These are phyloP conservation scores for Cladophialophora immunda DNA, from an alignment of 2,329 filamentous ascomycete species.

Conservation along the genomic window DNA sequence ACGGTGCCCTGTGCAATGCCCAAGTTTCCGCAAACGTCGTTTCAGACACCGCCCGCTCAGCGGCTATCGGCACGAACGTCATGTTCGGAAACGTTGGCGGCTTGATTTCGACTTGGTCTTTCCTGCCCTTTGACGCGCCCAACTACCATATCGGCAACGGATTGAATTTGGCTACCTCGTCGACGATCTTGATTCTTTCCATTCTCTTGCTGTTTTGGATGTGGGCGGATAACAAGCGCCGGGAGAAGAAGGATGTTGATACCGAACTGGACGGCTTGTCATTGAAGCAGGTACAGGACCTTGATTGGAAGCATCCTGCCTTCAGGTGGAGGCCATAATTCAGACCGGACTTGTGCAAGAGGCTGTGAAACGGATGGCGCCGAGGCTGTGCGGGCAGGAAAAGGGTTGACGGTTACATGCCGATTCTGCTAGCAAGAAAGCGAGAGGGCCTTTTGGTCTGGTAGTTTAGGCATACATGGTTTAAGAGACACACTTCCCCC, in stretches of 20 bases:
- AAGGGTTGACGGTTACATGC: constrained; percentile 78
- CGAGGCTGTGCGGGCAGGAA: constrained; percentile 48
- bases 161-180: constrained; percentile 71
- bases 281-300: constrained; percentile 63
- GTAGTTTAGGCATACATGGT: neutral
- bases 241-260: constrained; percentile 64
- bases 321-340: constrained; percentile 66
- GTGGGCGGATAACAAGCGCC: constrained; percentile 67
- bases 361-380: neutral
- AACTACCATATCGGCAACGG: constrained; percentile 77
- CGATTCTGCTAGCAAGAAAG: neutral
- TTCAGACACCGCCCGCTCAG: constrained; percentile 72
- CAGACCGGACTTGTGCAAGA: neutral
- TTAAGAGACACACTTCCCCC: neutral
- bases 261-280: constrained; percentile 64
- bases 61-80: constrained; percentile 72
- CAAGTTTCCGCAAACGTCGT: constrained; percentile 75
- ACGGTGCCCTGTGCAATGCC: constrained; percentile 72
- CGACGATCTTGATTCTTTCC: constrained; percentile 62
- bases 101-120: constrained; percentile 71
- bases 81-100: constrained; percentile 80
- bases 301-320: constrained; percentile 73
- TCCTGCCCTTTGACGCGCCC: constrained; percentile 69
- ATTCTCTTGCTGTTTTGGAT: constrained; percentile 67
- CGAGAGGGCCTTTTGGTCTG: neutral